phyloP scores from a whole-genome alignment of 2,329 filamentous ascomycete genomes.

The Coniella vitis region DNA sequence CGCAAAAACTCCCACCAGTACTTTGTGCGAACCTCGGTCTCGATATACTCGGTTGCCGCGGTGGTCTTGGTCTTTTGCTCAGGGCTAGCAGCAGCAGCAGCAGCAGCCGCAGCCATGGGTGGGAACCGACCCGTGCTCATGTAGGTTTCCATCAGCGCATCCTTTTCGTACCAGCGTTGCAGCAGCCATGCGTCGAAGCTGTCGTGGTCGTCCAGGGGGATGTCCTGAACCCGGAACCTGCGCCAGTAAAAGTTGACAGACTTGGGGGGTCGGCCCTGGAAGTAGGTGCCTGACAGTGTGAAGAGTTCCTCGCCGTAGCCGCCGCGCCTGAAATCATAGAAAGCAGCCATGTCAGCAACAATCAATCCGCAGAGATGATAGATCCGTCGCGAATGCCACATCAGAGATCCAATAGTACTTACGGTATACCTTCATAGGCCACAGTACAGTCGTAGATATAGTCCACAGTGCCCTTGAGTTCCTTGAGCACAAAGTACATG shows the following conservation, averaged over 20 bases:
- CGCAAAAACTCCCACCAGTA: constrained; percentile 49
- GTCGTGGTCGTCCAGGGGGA: constrained; percentile 68
- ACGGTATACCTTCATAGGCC: constrained; percentile 90
- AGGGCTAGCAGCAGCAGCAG: no score
- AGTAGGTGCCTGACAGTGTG: constrained; percentile 77
- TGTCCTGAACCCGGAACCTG: constrained; percentile 70
- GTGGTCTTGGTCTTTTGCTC: constrained; percentile 30
- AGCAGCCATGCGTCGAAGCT: constrained; percentile 80
- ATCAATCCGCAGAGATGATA: no score
- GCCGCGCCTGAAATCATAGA: constrained; percentile 55
- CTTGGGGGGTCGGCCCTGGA: constrained; percentile 82
- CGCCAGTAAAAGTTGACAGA: constrained; percentile 98
- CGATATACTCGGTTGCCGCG: constrained; percentile 38
- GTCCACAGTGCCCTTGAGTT: constrained; percentile 67
- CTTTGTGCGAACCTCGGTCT: constrained; percentile 51
- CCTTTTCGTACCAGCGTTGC: constrained; percentile 87
- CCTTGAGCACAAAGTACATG: constrained; percentile 69
- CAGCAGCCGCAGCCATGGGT: constrained; percentile 54
- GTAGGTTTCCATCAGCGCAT: constrained; percentile 80
- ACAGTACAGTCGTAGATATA: constrained; percentile 92
- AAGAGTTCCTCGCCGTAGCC: constrained; percentile 89
- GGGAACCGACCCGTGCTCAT: constrained; percentile 74
- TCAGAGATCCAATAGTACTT: constrained; percentile 43
- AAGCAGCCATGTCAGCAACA: no score
- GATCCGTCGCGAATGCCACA: no score